These are phyloP conservation scores for Pinus tabuliformis DNA, from an alignment of 75 land plant genomes.

Conservation along the genomic window DNA sequence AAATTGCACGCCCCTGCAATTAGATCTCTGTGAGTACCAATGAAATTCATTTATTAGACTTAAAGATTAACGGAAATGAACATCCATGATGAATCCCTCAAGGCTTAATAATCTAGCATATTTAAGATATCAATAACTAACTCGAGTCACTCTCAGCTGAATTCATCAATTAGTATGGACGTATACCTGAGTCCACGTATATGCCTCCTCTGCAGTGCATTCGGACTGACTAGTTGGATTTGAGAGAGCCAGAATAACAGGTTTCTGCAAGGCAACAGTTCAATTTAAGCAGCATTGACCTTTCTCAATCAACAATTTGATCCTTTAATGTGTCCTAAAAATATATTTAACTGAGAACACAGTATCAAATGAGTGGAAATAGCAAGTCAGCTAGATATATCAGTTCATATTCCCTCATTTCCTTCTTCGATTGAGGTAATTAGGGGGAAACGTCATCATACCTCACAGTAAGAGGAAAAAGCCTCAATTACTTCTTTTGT, in stretches of 20 bases:
- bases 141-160: background rate
- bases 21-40: background rate
- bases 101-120: background rate
- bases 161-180: background rate
- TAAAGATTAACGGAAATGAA: background rate
- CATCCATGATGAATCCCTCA: background rate
- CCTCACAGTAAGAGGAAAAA: constrained; percentile 34
- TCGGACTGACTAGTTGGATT: constrained; percentile 52
- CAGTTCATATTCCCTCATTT: background rate
- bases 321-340: background rate
- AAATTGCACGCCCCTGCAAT: constrained; percentile 38
- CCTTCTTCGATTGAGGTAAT: background rate
- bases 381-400: background rate
- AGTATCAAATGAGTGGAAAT: background rate
- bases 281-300: background rate
- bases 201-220: constrained; percentile 54
- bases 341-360: background rate
- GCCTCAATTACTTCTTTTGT: constrained; percentile 49
- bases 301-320: background rate
- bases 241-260: constrained; percentile 47
- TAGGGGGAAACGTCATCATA: background rate
- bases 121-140: background rate
- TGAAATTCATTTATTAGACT: background rate
- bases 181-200: constrained; percentile 40
- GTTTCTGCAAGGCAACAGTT: constrained; percentile 29